Evolutionary conservation across 768 basidiomycete genomes (phyloP).

Genomic region (Pleurotus giganteus): DNA sequence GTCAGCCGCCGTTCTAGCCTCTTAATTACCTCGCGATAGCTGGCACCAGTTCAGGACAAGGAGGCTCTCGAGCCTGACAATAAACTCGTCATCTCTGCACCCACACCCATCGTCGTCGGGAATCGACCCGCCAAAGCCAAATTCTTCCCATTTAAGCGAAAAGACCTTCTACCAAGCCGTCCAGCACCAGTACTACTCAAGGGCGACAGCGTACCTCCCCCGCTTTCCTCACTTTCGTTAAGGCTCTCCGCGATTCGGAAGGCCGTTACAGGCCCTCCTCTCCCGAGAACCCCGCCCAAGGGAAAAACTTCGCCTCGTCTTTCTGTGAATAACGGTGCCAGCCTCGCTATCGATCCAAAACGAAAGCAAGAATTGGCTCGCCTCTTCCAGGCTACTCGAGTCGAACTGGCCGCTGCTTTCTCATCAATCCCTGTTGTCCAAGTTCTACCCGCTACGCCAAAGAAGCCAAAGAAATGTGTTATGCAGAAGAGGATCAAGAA

Average conservation of each 20-base stretch:
- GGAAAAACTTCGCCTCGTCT: not conserved
- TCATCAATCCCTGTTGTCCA: not conserved
- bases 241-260: not conserved
- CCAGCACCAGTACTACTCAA: not conserved
- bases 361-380: not conserved
- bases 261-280: not conserved
- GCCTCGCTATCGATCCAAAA: no score
- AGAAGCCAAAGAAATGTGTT: not conserved
- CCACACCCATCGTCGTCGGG: not conserved
- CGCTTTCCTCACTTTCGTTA: not conserved
- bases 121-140: not conserved
- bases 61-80: no score
- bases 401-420: not conserved
- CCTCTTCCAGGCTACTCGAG: not conserved
- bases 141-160: not conserved
- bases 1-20: not conserved
- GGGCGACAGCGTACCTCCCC: not conserved
- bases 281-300: not conserved
- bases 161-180: not conserved
- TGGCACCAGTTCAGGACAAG: not conserved
- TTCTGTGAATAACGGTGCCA: not conserved
- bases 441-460: not conserved
- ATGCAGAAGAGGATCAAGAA: not conserved
- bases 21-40: not conserved
- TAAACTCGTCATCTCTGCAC: no score